Percentiles rank a stretch among this genome's conserved stretches.
These are phyloP conservation scores for Chalaropsis thielavioides DNA, from an alignment of 2,329 filamentous ascomycete species.

Conservation along the genomic window DNA sequence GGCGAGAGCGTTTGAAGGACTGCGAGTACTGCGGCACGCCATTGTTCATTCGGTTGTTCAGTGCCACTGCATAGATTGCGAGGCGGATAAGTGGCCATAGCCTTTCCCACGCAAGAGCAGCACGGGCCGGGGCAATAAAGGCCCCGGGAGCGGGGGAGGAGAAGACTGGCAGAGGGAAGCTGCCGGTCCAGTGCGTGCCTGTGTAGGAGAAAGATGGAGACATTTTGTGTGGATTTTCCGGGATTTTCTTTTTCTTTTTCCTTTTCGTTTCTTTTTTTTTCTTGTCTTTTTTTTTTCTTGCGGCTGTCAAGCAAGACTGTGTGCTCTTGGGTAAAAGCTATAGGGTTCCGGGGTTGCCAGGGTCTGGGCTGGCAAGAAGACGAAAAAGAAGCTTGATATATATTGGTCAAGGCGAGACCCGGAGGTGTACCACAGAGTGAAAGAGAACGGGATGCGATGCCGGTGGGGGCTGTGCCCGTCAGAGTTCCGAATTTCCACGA, in stretches of 20 bases:
- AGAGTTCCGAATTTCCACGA: not conserved
- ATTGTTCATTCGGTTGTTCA: slow-evolving; percentile 1
- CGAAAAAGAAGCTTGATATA: not conserved
- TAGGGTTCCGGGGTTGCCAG: not conserved
- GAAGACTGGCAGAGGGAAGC: not conserved
- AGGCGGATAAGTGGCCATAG: slow-evolving; percentile 10
- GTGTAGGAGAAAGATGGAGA: not conserved
- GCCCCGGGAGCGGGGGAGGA: not conserved
- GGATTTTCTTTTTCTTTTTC: not conserved
- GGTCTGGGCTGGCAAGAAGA: not conserved
- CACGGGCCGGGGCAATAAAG: not conserved
- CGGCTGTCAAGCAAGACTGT: no score
- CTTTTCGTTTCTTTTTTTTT: not conserved
- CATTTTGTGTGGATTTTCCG: not conserved
- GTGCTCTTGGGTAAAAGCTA: not conserved
- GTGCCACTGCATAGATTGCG: not conserved
- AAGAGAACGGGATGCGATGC: not conserved
- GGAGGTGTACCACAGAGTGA: not conserved
- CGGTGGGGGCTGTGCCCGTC: not conserved
- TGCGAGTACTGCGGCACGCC: slow-evolving; percentile 10
- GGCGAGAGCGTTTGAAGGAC: slow-evolving; percentile 9
- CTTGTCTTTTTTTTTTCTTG: not conserved
- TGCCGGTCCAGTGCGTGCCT: not conserved
- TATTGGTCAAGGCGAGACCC: not conserved
- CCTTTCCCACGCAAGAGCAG: not conserved